These are phyloP conservation scores for Fomitopsis betulina DNA, from an alignment of 1,284 basidiomycete species.

Conservation along the genomic window DNA sequence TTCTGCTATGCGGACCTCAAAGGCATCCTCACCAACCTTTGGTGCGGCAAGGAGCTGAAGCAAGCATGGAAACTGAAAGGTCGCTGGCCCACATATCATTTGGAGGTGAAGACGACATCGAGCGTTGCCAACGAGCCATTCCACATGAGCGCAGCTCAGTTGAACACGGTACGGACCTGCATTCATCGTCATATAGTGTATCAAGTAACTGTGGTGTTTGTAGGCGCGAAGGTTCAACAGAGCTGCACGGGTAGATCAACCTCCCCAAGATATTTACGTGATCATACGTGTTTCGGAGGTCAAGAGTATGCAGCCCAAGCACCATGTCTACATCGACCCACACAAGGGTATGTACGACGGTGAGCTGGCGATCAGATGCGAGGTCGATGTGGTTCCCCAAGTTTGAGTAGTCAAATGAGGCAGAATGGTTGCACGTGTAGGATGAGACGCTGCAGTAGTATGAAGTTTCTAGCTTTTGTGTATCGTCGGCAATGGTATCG, in stretches of 20 bases:
- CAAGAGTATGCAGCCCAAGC: not conserved
- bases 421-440: not conserved
- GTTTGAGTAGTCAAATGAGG: not conserved
- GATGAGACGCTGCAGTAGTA: too few species aligned
- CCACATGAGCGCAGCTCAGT: not conserved
- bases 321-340: not conserved
- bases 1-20: not conserved
- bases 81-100: not conserved
- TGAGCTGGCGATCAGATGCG: not conserved
- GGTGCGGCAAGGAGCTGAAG: not conserved
- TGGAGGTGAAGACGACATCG: not conserved
- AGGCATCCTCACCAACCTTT: not conserved
- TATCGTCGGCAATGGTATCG: too few species aligned
- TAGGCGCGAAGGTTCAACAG: not conserved
- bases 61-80: not conserved
- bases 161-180: not conserved
- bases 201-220: not conserved
- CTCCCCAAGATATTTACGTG: not conserved
- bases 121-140: not conserved
- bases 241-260: not conserved
- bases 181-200: not conserved
- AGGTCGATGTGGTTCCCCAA: not conserved
- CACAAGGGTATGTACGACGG: not conserved
- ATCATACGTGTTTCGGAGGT: not conserved
- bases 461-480: too few species aligned